Evolutionary conservation across 257 asterid genomes (phyloP), one percentile per base, ranked within the genome.

Genomic region (Ocimum tenuiflorum): DNA sequence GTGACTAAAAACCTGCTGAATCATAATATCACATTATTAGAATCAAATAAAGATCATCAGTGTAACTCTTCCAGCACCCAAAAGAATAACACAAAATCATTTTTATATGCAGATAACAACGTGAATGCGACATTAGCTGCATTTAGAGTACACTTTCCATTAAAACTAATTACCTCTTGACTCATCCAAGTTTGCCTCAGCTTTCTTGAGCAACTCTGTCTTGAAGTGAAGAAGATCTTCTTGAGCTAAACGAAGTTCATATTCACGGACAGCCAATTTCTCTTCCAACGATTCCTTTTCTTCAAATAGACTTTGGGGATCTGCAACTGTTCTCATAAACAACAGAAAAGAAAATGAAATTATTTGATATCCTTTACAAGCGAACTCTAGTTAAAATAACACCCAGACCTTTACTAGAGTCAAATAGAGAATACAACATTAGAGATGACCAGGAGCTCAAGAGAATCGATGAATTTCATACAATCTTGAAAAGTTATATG

Each of bases 231-330:
- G 61, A 68, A 86, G 70, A 71, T 94, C 99, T 79, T 94, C 99
- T 80, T 88, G 95, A 62, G 96, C 94, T 77, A 94, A 80, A 73
- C 99, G 96, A 47, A 94, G 91, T 77, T 94, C 99, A 81, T 94
- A 94, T 69, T 94, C 95, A 65, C 83, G 77, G 19, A 94, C 82
- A 10, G 97, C 96, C 83, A 90, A 73, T 69, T 90, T 94, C 74
- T 94, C 97, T 82, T 88, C 91, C 49, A 94, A 79, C 29, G 88
- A 71, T 70, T 83, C 94, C 79, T 88, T 88, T 59, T 90, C 99
- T 75, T 94, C 99, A 52, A 84, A 85, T 72, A 94, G 75, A 75
- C 83, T 88, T 77, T 94, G 99, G 63, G 97, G 95, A 59, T 94
- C 99, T 13, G 89, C 90, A 78, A 87, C 97, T 94, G 87, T 53